These are phyloP conservation scores for Eutypella sp. DNA, from an alignment of 2,329 filamentous ascomycete species.

Conservation along the genomic window DNA sequence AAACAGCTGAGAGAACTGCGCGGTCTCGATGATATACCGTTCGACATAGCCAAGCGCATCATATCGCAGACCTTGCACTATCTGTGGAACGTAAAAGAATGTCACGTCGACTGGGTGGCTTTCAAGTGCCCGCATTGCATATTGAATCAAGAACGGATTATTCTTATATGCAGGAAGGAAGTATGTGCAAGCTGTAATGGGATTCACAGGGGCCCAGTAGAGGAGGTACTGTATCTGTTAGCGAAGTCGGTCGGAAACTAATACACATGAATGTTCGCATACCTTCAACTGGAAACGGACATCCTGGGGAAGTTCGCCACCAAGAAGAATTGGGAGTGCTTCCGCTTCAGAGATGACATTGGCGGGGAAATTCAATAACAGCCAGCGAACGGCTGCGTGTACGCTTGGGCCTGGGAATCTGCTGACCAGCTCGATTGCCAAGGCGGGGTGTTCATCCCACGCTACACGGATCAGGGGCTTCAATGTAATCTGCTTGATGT, in stretches of 20 bases:
- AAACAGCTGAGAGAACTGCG: slow-evolving; percentile 95
- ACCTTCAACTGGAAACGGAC: slow-evolving; percentile 82
- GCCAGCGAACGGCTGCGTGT: slow-evolving; percentile 68
- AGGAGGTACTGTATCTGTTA: slow-evolving; percentile 65
- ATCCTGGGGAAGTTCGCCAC: slow-evolving; percentile 69
- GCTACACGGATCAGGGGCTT: slow-evolving; percentile 69
- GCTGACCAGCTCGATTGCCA: slow-evolving; percentile 79
- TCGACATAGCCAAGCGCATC: slow-evolving; percentile 92
- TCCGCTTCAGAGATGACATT: slow-evolving; percentile 78
- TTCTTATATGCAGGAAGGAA: slow-evolving; percentile 89
- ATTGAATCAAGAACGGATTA: slow-evolving; percentile 90
- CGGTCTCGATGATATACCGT: slow-evolving; percentile 93
- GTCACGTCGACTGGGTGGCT: slow-evolving; percentile 94
- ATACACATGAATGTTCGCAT: slow-evolving; percentile 12
- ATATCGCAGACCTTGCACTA: slow-evolving; percentile 91
- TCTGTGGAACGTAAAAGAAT: slow-evolving; percentile 98
- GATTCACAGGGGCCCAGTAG: slow-evolving; percentile 90
- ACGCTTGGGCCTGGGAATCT: slow-evolving; percentile 75
- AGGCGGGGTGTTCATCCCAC: slow-evolving; percentile 77
- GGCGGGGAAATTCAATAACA: slow-evolving; percentile 78
- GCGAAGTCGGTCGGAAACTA: slow-evolving; percentile 5
- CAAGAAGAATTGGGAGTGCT: slow-evolving; percentile 77
- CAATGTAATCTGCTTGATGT: slow-evolving; percentile 53
- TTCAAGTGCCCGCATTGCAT: slow-evolving; percentile 91
- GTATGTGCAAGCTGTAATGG: slow-evolving; percentile 86